A percentile compares a stretch with the other conserved stretches of the same genome.
Evolutionary conservation across 257 asterid species (phyloP).

Genomic region (Solanum bulbocastanum): DNA sequence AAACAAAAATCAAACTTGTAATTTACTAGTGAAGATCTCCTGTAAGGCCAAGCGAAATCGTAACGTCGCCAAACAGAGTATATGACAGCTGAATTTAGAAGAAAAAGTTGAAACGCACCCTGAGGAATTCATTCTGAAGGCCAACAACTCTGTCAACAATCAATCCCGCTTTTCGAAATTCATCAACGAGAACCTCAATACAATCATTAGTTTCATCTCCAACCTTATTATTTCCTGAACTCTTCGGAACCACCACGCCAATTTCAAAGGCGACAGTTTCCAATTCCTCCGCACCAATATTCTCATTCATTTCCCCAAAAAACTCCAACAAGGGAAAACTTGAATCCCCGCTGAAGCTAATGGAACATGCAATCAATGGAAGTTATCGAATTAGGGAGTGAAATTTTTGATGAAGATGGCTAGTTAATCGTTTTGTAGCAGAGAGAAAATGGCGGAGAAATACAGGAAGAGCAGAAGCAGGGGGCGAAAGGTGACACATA

Average conservation of each 20-base stretch:
- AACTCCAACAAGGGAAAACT: not conserved
- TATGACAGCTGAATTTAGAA: not conserved
- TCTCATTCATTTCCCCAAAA: constrained; percentile 35
- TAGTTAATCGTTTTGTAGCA: not conserved
- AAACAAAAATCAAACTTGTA: not conserved
- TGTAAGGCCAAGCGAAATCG: not conserved
- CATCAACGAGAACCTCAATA: constrained; percentile 55
- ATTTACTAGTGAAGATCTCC: not conserved
- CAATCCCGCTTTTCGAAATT: constrained; percentile 56
- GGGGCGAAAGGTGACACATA: not conserved
- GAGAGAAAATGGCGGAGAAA: not conserved
- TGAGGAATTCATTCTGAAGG: constrained; percentile 67
- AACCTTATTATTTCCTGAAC: constrained; percentile 10
- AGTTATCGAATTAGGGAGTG: not conserved
- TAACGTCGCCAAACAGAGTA: not conserved
- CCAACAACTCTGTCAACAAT: constrained; percentile 67
- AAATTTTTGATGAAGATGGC: not conserved
- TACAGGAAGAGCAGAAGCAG: not conserved
- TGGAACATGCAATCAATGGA: not conserved
- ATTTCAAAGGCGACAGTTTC: constrained; percentile 53
- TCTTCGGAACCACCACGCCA: constrained; percentile 61
- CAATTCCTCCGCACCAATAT: constrained; percentile 31
- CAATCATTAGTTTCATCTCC: constrained; percentile 20
- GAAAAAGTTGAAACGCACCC: constrained; percentile 26
- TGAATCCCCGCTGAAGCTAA: not conserved